These are phyloP conservation scores for Collybia sp. DNA, from an alignment of 768 basidiomycete species.

Conservation along the genomic window DNA sequence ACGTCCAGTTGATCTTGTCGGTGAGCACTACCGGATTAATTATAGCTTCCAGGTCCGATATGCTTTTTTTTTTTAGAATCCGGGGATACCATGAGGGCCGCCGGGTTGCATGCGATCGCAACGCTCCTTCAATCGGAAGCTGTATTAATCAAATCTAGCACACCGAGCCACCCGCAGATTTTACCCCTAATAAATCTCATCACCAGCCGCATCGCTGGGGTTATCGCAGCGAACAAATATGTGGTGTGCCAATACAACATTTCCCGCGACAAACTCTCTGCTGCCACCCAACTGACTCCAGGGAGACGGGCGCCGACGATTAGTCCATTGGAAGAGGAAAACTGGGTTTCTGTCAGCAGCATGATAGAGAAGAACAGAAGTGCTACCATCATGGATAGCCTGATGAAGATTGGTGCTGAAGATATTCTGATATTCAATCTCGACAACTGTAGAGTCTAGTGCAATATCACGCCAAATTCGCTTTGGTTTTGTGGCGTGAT, in stretches of 20 bases:
- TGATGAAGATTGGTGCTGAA: slow-evolving; percentile 80
- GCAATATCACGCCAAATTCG: background rate
- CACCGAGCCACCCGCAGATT: slow-evolving; percentile 58
- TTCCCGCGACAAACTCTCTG: slow-evolving; percentile 51
- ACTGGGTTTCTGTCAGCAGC: slow-evolving; percentile 88
- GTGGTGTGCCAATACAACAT: slow-evolving; percentile 94
- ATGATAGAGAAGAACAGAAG: slow-evolving; percentile 86
- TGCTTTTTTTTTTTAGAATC: slow-evolving; percentile 80
- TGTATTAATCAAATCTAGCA: slow-evolving; percentile 82
- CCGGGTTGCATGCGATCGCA: slow-evolving; percentile 89
- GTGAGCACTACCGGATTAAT: slow-evolving; percentile 37
- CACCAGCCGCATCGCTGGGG: slow-evolving; percentile 86
- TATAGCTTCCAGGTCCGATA: background rate
- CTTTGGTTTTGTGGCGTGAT: background rate
- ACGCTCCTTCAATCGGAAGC: slow-evolving; percentile 84
- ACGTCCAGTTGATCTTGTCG: slow-evolving; percentile 84
- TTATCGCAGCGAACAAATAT: slow-evolving; percentile 83
- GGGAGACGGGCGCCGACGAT: slow-evolving; percentile 89
- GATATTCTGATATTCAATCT: slow-evolving; percentile 88
- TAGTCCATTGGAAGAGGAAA: slow-evolving; percentile 72
- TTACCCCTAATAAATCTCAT: slow-evolving; percentile 71
- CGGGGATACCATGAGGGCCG: slow-evolving; percentile 99
- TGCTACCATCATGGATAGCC: slow-evolving; percentile 85
- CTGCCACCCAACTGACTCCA: slow-evolving; percentile 73
- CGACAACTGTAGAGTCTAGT: slow-evolving; percentile 88